phyloP scores from a whole-genome alignment of 2,329 filamentous ascomycete species.

The Trichophyton schoenleinii region DNA sequence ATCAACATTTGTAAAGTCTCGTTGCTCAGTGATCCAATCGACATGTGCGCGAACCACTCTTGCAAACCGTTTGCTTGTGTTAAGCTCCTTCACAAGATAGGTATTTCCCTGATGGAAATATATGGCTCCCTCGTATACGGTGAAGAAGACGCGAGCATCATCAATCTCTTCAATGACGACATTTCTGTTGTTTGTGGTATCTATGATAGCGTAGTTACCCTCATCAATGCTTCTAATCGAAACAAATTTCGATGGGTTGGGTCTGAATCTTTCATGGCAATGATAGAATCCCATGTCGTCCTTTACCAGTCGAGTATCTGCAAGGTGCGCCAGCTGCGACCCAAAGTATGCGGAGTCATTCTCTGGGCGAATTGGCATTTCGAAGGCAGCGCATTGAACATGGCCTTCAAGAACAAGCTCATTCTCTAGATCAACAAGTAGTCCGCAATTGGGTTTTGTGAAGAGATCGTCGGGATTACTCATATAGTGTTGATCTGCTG shows the following conservation, averaged over 20 bases:
- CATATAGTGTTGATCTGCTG: constrained; percentile 95
- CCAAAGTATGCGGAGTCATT: constrained; percentile 73
- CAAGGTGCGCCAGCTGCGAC: constrained; percentile 55
- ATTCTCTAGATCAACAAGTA: constrained; percentile 86
- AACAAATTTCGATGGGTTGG: constrained; percentile 68
- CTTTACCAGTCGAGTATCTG: constrained; percentile 57
- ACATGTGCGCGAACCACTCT: constrained; percentile 81
- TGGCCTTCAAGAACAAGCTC: constrained; percentile 87
- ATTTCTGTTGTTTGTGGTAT: constrained; percentile 68
- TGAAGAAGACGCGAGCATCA: constrained; percentile 86
- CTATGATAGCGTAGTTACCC: constrained; percentile 86
- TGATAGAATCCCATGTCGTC: constrained; percentile 78
- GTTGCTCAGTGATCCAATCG: constrained; percentile 87
- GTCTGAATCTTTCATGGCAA: constrained; percentile 76
- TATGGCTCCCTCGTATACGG: constrained; percentile 91
- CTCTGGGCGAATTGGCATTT: constrained; percentile 76
- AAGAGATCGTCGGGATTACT: constrained; percentile 85
- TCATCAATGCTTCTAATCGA: constrained; percentile 82
- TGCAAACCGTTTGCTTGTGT: constrained; percentile 66
- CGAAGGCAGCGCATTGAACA: constrained; percentile 85
- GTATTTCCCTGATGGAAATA: constrained; percentile 92
- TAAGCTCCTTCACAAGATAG: constrained; percentile 83
- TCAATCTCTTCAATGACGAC: constrained; percentile 82
- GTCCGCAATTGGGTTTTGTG: constrained; percentile 73
- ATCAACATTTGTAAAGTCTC: constrained; percentile 89